Percentiles rank a stretch among this genome's conserved stretches.
Conservation (phyloP, 768 basidiomycete genomes). For the Tephrocybe sp. region DNA sequence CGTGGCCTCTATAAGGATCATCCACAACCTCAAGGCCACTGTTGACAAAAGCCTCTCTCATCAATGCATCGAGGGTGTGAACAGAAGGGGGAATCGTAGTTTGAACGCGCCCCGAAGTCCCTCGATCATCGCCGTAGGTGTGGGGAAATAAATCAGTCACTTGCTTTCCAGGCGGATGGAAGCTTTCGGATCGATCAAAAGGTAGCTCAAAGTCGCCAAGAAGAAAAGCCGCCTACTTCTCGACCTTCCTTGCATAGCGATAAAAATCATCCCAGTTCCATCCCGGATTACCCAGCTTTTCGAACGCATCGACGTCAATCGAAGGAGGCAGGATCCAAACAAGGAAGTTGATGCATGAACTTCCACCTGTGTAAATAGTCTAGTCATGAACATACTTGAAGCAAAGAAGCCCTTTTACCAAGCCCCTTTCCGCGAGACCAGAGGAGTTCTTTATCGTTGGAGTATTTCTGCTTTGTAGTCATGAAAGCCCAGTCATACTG, state of each 20-base stretch:
- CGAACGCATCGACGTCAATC: slow-evolving; percentile 31
- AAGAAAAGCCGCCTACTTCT: slow-evolving; percentile 25
- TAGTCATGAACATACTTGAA: neutral
- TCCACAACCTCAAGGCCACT: slow-evolving; percentile 20
- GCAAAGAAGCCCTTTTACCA: slow-evolving; percentile 15
- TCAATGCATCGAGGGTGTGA: slow-evolving; percentile 23
- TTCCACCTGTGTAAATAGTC: slow-evolving; percentile 30
- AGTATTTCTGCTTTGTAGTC: slow-evolving; percentile 26
- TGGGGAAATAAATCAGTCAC: slow-evolving; percentile 24
- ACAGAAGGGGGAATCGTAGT: slow-evolving; percentile 24
- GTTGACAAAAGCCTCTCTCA: slow-evolving; percentile 23
- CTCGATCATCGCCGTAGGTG: slow-evolving; percentile 21
- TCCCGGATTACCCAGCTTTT: slow-evolving; percentile 50
- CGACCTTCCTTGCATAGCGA: slow-evolving; percentile 34
- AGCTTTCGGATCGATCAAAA: slow-evolving; percentile 14
- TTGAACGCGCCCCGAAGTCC: slow-evolving; percentile 26
- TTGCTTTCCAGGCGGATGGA: slow-evolving; percentile 24
- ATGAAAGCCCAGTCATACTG: slow-evolving; percentile 36
- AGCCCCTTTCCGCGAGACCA: slow-evolving; percentile 32
- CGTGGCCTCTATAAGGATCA: slow-evolving; percentile 30
- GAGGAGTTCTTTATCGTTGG: slow-evolving; percentile 20
- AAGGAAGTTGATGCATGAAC: slow-evolving; percentile 41
- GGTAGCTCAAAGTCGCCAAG: neutral
- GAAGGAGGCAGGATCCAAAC: slow-evolving; percentile 29
- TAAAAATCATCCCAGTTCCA: slow-evolving; percentile 50